Base-by-base conservation (phyloP, 2,329 filamentous ascomycete species). In the Apiospora arundinis region DNA sequence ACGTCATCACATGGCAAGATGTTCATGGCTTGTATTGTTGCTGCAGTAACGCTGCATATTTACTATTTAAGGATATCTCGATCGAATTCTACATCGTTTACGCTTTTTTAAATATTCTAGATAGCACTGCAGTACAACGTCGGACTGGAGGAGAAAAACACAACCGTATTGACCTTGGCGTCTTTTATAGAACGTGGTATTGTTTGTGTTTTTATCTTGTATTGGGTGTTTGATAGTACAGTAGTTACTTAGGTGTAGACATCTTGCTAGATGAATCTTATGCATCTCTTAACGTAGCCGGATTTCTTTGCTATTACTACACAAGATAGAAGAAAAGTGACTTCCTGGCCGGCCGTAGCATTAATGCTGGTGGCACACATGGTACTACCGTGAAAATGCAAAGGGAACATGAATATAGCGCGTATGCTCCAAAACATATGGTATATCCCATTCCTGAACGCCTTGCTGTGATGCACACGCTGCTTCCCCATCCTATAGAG, bases 361-460 rank as follows among this genome's bases (percentile, higher is more conserved):
- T 60, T 37, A 18, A 60, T 32, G 28, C 25, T 28, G 16, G 4
- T 60, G 7, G 11, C 52, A 21, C 25, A 9, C 8, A 14, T 23
- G 56, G 18, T n/a, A 40, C 32, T 40, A 18, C 56, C 18, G 28
- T 63, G 56, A 63, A 63, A 63, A 63, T 63, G 56, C 56, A 63
- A 63, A 40, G 56, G 56, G 56, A 63, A 63, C 32, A 37, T 63
- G 56, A 40, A 40, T 37, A 63, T 40, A 63, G 9, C 32, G 21
- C 56, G 32, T 63, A 63, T 63, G 32, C 56, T 63, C 56, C 56
- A 37, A 63, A 63, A 63, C 56, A 63, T 40, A 63, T 63, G 56
- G 32, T 63, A 63, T 63, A 63, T 63, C 56, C 56, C 56, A 63
- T 63, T 63, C 56, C 56, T 63, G 56, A 63, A 63, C 56, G 56